These are phyloP conservation scores for Eucalyptus cloeziana DNA, from an alignment of 345 rosid genomes.

Conservation along the genomic window DNA sequence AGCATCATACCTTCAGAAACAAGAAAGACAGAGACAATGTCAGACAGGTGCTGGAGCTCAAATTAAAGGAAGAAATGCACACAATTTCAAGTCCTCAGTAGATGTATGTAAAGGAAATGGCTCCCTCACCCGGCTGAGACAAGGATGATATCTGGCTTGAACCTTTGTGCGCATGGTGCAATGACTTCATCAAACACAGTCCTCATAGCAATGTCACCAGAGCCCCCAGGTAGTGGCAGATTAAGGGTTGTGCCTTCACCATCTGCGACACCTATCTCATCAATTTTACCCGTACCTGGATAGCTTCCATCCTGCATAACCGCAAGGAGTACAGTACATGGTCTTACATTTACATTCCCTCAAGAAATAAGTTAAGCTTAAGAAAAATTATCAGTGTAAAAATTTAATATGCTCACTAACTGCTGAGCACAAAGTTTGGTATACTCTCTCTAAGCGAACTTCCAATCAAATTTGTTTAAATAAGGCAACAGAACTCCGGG, in stretches of 20 bases:
- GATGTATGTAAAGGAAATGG: neutral
- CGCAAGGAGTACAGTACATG: neutral
- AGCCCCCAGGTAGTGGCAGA: conserved; percentile 91
- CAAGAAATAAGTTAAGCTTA: neutral
- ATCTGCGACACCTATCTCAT: conserved; percentile 63
- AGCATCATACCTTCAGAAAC: conserved; percentile 51
- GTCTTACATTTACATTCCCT: neutral
- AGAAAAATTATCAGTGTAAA: neutral
- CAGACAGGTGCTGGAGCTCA: neutral
- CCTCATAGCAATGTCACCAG: conserved; percentile 85
- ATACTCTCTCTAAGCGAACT: neutral
- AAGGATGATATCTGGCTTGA: conserved; percentile 87
- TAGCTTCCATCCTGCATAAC: conserved; percentile 75
- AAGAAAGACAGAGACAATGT: neutral
- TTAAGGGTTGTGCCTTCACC: conserved; percentile 90
- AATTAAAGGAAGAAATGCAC: neutral
- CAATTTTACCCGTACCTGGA: conserved; percentile 81
- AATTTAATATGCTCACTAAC: neutral
- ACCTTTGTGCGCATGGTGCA: conserved; percentile 77
- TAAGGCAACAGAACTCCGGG: neutral
- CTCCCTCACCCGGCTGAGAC: conserved; percentile 91
- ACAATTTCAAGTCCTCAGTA: neutral
- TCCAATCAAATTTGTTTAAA: neutral
- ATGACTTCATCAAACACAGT: conserved; percentile 75
- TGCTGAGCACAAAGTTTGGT: neutral